Base-by-base conservation (phyloP, 2,329 filamentous ascomycete species). In the Diplodia scrobiculata region DNA sequence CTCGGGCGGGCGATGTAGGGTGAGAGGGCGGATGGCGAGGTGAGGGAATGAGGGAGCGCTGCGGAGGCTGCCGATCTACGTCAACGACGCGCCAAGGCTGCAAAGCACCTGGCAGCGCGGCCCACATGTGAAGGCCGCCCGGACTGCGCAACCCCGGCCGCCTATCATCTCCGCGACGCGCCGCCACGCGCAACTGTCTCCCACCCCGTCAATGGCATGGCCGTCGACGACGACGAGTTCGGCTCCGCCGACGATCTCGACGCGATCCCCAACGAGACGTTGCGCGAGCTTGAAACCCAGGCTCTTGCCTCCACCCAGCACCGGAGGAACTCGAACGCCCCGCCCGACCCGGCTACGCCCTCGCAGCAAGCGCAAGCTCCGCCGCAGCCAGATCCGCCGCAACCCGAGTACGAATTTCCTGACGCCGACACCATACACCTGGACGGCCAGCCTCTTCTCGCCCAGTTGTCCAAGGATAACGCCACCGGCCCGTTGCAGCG, bases 221-320 rank as follows among this genome's bases (percentile, higher is more conserved):
- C 73, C 65, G 69, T 74, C 71, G 77, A 79, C 67, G 78, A 81
- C 69, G 79, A 83, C 67, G 80, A 80, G 67, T 79, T 78, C 72
- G 79, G 76, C 63, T 72, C 72, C 69, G 80, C 81, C 73, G 75
- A 79, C 70, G 80, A 78, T 71, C 73, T 83, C 64, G 79, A 81
- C 70, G 74, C 75, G 68, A 74, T 83, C 53, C 79, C 81, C 38
- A 75, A 76, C 62, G 78, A 80, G 69, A 75, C 80, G 29, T 74
- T 83, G 41, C 73, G 77, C 45, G 75, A 80, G 66, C 76, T 83
- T 27, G 81, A 83, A 71, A 74, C 76, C 50, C 76, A 73, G 53
- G 82, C 81, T 63, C 68, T 79, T 21, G 74, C 73, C 13, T 79
- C 79, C 10, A 83, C 80, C 19, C 79, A 81, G 70, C 68, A 69